These are phyloP conservation scores for Hypoxylon sp. DNA, from an alignment of 2,329 filamentous ascomycete species.

Conservation along the genomic window DNA sequence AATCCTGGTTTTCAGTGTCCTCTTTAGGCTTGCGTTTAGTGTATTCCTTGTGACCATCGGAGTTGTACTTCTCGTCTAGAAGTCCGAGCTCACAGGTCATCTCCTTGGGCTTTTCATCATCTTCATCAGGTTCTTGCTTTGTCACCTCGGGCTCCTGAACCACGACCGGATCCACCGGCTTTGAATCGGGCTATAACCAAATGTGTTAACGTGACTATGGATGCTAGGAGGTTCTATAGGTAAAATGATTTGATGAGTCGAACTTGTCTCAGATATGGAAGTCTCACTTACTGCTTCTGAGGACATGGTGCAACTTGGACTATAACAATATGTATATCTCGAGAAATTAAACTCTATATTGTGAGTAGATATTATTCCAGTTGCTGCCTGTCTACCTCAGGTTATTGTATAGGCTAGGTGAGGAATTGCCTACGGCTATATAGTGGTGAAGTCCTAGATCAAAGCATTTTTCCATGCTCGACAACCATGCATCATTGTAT, in stretches of 20 bases:
- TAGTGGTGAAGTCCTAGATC: conserved; percentile 33
- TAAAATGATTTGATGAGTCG: neutral
- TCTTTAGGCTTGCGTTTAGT: conserved; percentile 43
- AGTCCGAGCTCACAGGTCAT: conserved; percentile 49
- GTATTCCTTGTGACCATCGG: conserved; percentile 48
- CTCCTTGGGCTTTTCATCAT: conserved; percentile 43
- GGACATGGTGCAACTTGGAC: conserved; percentile 20
- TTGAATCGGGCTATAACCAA: conserved; percentile 15
- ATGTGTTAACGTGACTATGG: conserved; percentile 62
- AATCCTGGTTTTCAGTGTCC: conserved; percentile 38
- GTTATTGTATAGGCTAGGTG: neutral
- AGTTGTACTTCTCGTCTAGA: conserved; percentile 47
- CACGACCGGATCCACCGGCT: neutral
- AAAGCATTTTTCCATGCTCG: conserved; percentile 1
- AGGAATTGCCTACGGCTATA: conserved; percentile 1
- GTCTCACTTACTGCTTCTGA: conserved; percentile 28
- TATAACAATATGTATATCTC: neutral
- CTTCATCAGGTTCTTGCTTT: conserved; percentile 1
- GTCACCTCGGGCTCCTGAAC: neutral
- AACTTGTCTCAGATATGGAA: neutral
- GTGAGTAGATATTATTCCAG: neutral
- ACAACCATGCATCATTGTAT: conserved; percentile 3
- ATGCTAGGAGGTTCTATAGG: neutral
- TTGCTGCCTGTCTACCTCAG: neutral
- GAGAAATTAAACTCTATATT: neutral